phyloP scores from a whole-genome alignment of 192 early-diverging fungal genomes.

The Dissophora globulifera region DNA sequence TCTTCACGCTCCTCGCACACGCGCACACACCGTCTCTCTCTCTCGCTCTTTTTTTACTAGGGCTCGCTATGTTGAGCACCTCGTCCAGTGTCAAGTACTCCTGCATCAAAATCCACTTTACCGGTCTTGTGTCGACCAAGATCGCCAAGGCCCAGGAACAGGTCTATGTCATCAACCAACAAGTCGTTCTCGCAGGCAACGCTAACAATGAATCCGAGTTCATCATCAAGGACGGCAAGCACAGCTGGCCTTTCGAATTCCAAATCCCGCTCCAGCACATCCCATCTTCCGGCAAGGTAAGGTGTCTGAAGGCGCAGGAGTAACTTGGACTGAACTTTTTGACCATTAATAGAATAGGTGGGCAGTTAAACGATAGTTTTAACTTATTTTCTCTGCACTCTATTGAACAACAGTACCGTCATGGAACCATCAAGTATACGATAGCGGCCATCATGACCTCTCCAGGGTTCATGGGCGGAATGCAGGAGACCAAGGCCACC shows the following conservation, averaged over 20 bases:
- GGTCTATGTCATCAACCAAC: constrained; percentile 31
- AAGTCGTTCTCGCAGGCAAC: constrained; percentile 25
- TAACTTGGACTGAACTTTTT: neutral
- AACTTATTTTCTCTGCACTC: neutral
- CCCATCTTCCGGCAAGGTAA: constrained; percentile 38
- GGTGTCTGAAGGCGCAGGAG: no score
- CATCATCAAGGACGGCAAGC: constrained; percentile 16
- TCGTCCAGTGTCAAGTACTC: constrained; percentile 23
- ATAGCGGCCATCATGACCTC: constrained; percentile 12
- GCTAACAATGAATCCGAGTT: constrained; percentile 19
- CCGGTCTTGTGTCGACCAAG: constrained; percentile 20
- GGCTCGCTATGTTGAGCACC: constrained; percentile 4
- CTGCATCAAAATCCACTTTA: constrained; percentile 20
- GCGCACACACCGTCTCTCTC: no score
- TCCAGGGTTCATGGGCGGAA: constrained; percentile 7
- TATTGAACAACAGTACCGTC: constrained; percentile 6
- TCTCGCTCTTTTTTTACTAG: neutral
- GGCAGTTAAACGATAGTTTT: neutral
- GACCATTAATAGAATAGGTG: neutral
- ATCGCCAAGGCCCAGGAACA: constrained; percentile 19
- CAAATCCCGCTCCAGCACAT: constrained; percentile 22
- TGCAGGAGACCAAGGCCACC: constrained; percentile 18
- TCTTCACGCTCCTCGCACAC: no score
- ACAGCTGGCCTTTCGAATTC: constrained; percentile 36
- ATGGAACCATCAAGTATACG: constrained; percentile 24